Base-by-base conservation (phyloP, 257 asterid species). In the Oldenlandia corymbosa region DNA sequence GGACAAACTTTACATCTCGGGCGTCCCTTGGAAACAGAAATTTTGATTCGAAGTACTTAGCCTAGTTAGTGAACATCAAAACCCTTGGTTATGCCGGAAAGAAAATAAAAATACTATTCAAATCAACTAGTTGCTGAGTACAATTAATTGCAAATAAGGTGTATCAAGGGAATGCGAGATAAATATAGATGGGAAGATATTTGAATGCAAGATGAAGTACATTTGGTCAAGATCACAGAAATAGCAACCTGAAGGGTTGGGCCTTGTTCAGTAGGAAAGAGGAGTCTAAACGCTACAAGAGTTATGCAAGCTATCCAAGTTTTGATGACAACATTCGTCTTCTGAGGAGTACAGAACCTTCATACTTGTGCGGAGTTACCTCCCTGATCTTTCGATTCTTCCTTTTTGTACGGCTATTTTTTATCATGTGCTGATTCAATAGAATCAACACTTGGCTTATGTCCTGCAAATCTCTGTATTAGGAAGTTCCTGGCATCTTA, bases 231-330 rank as follows among this genome's bases (percentile, higher is more conserved):
- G 39, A 92, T 68, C 79, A 92, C 68, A 47, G 99, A 92, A 71
- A 87, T 58, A 42, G 84, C 90, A 66, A 92, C 99, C 81, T 92
- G 99, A 74, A 92, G 84, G 13, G 99, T 92, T 0, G 99, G 99
- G 32, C 99, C 99, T 73, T 92, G 97, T 81, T 92, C 99, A 9
- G 97, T 85, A 49, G 99, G 99, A 76, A 89, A 90, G 71, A 92
- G 90, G 26, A 92, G 76, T 8, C 95, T 92, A 64, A 92, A 88
- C 30, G 69, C 94, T 58, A 94, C 99, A 7, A 92, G 95, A 66
- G 76, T 79, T 42, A 80, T 24, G 64, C 85, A 92, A 37, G 96
- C 91, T 21, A 84, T 67, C 61, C 96, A 81, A 31, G 96, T 87
- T 76, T 81, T 93, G 59, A 86, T 62, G 67, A 90, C 80, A 73